Evolutionary conservation across 306 rosid genomes (phyloP), one percentile per base, ranked within the genome.

Genomic region (Castanea sativa): DNA sequence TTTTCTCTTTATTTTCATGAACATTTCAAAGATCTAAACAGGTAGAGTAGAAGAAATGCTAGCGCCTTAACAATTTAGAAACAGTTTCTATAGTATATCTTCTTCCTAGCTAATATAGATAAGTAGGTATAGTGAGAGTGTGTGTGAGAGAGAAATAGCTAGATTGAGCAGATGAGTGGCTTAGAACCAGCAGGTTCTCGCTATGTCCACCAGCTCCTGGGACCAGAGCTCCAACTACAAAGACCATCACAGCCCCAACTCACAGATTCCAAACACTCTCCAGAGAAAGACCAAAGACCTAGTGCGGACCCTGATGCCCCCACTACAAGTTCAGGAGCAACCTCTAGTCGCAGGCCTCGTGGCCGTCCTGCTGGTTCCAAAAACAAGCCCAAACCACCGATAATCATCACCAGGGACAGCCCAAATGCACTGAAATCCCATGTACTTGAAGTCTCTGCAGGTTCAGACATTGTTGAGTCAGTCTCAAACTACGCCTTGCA

Each of bases 341-440:
- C 81, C 6, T 67, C 86, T 10, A 30, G 56, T 10, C 76, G 84
- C 14, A 12, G 82, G 61, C 79, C 87, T 4, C 76, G 78, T 4
- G 86, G 85, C 0, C 85, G 87, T 4, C 87, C 87, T 19, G 30
- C 80, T 19, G 87, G 85, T 55, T 79, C 87, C 45, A 83, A 76
- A 51, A 83, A 76, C 81, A 83, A 83, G 78, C 85, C 82, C 23
- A 80, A 73, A 52, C 80, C 82, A 4, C 87, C 87, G 1, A 60
- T 80, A 20, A 43, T 84, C 23, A 29, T 84, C 13, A 77, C 84
- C 5, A 72, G 79, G 4, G 84, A 84, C 57, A 76, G 79, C 76
- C 87, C 87, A 9, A 84, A 80, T 45, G 76, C 77, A 12, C 82
- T 81, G 55, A 74, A 73, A 69, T 81, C 87, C 57, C 87, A 84